A percentile compares a stretch with the other conserved stretches of the same genome.
phyloP scores from a whole-genome alignment of 305 asterid genomes.

The Fraxinus angustifolia region DNA sequence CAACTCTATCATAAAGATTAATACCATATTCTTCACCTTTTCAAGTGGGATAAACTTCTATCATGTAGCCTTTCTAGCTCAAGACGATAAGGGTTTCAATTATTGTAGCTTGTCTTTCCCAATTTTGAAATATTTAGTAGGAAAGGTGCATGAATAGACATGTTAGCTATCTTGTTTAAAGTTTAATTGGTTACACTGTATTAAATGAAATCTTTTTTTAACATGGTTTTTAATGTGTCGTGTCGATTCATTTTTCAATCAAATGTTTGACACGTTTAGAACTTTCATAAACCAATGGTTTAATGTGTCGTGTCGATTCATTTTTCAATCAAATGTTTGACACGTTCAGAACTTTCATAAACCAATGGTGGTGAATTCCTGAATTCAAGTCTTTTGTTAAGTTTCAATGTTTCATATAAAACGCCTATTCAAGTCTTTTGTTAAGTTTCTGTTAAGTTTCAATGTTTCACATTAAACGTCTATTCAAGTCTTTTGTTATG shows the following conservation, averaged over 20 bases:
- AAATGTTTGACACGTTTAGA: not conserved
- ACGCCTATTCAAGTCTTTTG: no score
- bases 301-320: not conserved
- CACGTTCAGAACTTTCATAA: not conserved
- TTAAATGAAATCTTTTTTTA: not conserved
- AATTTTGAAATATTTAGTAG: not conserved
- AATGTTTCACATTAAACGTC: no score
- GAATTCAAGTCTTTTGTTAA: not conserved
- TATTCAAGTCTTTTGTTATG: not conserved
- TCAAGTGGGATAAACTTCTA: not conserved
- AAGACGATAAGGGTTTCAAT: not conserved
- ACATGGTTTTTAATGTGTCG: not conserved
- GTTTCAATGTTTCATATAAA: no score
- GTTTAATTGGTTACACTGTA: not conserved
- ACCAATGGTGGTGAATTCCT: not conserved
- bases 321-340: not conserved
- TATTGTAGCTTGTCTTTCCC: not conserved
- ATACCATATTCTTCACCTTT: not conserved
- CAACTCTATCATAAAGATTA: not conserved
- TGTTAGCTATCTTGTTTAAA: not conserved
- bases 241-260: not conserved
- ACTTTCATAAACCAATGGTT: not conserved
- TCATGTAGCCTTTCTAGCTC: not conserved
- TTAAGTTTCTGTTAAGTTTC: no score
- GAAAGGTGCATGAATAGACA: not conserved